A percentile compares a stretch with the other conserved stretches of the same genome.
phyloP scores from a whole-genome alignment of 768 basidiomycete species.

The Podaxis sp. region DNA sequence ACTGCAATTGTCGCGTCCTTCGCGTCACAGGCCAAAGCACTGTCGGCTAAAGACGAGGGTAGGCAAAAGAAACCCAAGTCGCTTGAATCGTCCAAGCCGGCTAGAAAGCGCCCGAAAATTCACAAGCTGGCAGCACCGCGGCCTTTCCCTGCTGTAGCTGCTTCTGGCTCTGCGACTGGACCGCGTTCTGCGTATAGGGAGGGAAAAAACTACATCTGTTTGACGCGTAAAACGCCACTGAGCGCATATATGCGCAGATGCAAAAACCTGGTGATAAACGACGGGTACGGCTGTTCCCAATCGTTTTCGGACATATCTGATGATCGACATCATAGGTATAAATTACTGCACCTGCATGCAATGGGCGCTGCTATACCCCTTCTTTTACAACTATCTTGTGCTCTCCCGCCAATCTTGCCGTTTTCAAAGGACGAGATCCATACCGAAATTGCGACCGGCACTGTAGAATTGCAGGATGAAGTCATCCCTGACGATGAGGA shows the following conservation, averaged over 20 bases:
- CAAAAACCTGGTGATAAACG: conserved; percentile 66
- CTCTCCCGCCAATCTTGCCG: conserved; percentile 73
- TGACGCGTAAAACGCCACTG: conserved; percentile 75
- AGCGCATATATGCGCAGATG: conserved; percentile 77
- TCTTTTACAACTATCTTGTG: conserved; percentile 65
- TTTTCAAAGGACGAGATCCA: conserved; percentile 62
- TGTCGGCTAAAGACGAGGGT: background rate
- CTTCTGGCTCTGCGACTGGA: conserved; percentile 76
- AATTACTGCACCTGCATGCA: conserved; percentile 71
- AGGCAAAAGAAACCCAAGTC: background rate
- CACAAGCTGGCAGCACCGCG: conserved; percentile 71
- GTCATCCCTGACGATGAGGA: conserved; percentile 73
- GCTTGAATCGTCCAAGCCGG: conserved; percentile 6
- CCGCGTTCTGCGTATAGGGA: conserved; percentile 77
- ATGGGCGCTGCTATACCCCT: conserved; percentile 92
- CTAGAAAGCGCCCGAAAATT: conserved; percentile 34
- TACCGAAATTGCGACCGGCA: conserved; percentile 64
- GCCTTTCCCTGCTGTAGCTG: conserved; percentile 75
- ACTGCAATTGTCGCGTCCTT: too few species aligned
- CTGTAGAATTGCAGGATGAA: conserved; percentile 77
- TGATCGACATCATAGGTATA: conserved; percentile 47
- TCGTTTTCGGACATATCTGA: background rate
- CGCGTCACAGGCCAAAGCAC: background rate
- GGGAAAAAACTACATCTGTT: conserved; percentile 78
- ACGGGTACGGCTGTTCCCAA: conserved; percentile 51